Evolutionary conservation across 2,329 filamentous ascomycete species (phyloP), one percentile per base, ranked within the genome.

Genomic region (Xylariaceae sp.): DNA sequence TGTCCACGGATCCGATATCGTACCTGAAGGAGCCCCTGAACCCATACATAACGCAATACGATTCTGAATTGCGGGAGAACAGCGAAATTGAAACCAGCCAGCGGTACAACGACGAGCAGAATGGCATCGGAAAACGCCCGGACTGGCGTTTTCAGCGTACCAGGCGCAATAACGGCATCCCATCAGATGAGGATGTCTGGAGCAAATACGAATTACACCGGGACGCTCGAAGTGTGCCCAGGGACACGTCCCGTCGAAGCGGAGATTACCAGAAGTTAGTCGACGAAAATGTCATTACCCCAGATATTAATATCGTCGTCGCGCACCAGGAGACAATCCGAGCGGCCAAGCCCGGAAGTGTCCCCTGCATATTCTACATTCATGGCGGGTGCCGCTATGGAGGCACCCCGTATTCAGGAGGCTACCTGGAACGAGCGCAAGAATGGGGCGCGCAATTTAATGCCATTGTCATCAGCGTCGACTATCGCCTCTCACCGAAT

Each of bases 291-390:
- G 51, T 56, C 39, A 54, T 53, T 30, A 4, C 47, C 2, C 51
- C 59, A 43, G 2, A 52, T 45, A 42, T 60, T 8, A 43, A 43
- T n/a, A 12, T 59, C 26, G 53, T 60, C 42, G 48, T 60, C 29
- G 43, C 46, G 26, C 48, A 54, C 44, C 49, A 32, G 5, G 32
- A 51, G 30, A 47, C 49, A 31, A 27, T 39, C 9, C 34, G 32
- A 29, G 48, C 44, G 34, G 53, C 53, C 19, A 40, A 51, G 40
- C 27, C 41, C 11, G 45, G 55, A 40, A 46, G 35, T 27, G 50
- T 56, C 7, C 60, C 60, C 27, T 62, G 60, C 41, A 55, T 62
- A 53, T 59, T 62, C 41, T 62, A 50, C 34, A 55, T 62, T 34
- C 60, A 62, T 31, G 60, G 60, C 3, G 60, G 60, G 12, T 26